Evolutionary conservation across 2,329 filamentous ascomycete species (phyloP).

Genomic region (Metarhizium album): DNA sequence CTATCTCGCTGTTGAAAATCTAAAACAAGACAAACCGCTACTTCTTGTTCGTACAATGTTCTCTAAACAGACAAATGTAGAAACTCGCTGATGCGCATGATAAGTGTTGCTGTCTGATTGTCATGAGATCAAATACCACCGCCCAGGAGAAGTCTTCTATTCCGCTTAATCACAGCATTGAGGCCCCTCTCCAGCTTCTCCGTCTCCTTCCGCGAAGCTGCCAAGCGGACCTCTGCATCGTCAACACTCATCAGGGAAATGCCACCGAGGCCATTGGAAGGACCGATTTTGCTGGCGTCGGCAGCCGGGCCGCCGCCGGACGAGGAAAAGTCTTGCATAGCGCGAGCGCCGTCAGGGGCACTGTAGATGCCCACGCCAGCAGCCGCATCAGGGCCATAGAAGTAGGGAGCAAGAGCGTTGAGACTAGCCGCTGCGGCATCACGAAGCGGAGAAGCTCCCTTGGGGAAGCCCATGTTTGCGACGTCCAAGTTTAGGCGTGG

Average conservation of each 20-base stretch:
- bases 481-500: constrained; percentile 45
- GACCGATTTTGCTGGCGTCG: constrained; percentile 20
- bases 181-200: constrained; percentile 53
- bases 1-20: neutral
- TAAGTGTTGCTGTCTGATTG: neutral
- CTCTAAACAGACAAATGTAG: too few species aligned
- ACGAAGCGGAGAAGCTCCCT: constrained; percentile 27
- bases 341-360: constrained; percentile 23
- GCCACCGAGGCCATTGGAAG: constrained; percentile 23
- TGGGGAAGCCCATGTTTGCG: constrained; percentile 31
- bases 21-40: neutral
- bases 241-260: constrained; percentile 50
- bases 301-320: constrained; percentile 12
- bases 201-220: constrained; percentile 44
- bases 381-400: constrained; percentile 37
- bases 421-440: constrained; percentile 39
- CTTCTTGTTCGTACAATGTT: neutral
- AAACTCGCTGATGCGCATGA: too few species aligned
- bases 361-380: constrained; percentile 34
- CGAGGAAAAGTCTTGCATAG: constrained; percentile 24
- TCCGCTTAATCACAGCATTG: constrained; percentile 49
- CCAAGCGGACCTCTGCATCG: constrained; percentile 48
- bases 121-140: constrained; percentile 11
- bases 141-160: constrained; percentile 40
- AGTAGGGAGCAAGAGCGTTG: constrained; percentile 45